These are phyloP conservation scores for Pseudogymnoascus sp. DNA, from an alignment of 2,329 filamentous ascomycete genomes.

Conservation along the genomic window DNA sequence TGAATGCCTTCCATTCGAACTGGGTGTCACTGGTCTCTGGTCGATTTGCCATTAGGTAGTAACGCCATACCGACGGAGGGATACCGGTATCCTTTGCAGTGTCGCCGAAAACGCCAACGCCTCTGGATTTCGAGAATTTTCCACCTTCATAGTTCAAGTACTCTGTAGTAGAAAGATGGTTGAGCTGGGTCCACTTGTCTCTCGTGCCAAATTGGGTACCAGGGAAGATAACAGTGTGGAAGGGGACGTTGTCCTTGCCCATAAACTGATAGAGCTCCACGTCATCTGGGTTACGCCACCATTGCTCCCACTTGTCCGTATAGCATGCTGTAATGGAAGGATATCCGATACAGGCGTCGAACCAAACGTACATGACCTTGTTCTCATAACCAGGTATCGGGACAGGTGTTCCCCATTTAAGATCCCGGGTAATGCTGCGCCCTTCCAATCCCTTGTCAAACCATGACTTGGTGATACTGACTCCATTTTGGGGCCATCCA, in stretches of 20 bases:
- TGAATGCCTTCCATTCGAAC: constrained; percentile 82
- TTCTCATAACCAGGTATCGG: constrained; percentile 54
- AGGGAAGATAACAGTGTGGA: constrained; percentile 89
- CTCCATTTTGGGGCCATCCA: constrained; percentile 66
- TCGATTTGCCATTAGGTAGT: constrained; percentile 77
- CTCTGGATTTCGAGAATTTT: constrained; percentile 88
- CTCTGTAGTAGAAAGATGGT: constrained; percentile 83
- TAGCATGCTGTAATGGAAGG: constrained; percentile 91
- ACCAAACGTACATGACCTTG: constrained; percentile 79
- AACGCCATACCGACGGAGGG: constrained; percentile 82
- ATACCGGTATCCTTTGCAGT: constrained; percentile 82
- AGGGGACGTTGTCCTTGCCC: constrained; percentile 78
- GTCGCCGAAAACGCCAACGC: constrained; percentile 85
- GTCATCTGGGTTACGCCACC: constrained; percentile 86
- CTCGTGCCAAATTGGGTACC: constrained; percentile 75
- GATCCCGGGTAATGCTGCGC: constrained; percentile 82
- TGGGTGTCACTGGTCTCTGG: constrained; percentile 82
- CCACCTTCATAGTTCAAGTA: constrained; percentile 82
- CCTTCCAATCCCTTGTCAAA: constrained; percentile 75
- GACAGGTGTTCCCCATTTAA: constrained; percentile 68
- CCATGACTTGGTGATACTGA: constrained; percentile 72
- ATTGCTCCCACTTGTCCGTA: constrained; percentile 82
- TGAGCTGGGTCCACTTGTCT: constrained; percentile 81
- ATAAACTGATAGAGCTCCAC: constrained; percentile 91
- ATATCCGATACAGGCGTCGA: constrained; percentile 89